phyloP scores from a whole-genome alignment of 352 stramenopile genomes.

The Blastocystis sp. region DNA sequence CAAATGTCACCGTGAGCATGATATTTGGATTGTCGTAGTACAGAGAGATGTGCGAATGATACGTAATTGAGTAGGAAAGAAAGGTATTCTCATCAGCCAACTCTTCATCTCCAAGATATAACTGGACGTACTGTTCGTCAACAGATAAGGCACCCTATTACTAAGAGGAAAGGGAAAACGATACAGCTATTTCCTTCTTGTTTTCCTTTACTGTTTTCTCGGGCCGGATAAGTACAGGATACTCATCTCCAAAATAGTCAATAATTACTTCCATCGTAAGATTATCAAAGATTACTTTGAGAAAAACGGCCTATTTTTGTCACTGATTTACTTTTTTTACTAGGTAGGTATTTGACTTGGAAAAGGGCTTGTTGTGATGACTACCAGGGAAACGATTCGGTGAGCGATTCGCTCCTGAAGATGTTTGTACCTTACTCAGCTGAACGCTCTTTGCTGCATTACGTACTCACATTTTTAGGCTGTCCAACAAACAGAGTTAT shows the following conservation, averaged over 20 bases:
- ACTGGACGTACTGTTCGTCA: background rate
- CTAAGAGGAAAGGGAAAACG: background rate
- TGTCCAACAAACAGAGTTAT: background rate
- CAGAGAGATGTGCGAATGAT: background rate
- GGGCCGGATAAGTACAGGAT: slow-evolving; percentile 32
- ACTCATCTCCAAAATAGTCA: slow-evolving; percentile 56
- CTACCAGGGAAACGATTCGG: background rate
- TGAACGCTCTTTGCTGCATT: background rate
- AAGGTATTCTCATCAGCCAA: background rate
- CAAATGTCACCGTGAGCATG: background rate
- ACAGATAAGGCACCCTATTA: slow-evolving; percentile 18
- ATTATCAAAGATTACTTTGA: background rate
- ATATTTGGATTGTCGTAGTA: background rate
- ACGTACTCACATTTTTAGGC: background rate
- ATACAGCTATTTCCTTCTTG: background rate
- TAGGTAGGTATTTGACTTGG: background rate
- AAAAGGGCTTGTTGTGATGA: background rate
- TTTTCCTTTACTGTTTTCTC: slow-evolving; percentile 48
- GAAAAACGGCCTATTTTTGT: background rate
- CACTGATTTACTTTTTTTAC: background rate
- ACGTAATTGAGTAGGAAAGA: background rate
- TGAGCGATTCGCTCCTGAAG: background rate
- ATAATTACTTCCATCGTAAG: slow-evolving; percentile 50
- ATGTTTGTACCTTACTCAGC: slow-evolving; percentile 18
- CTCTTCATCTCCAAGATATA: background rate